Base-by-base conservation (phyloP, 2,329 filamentous ascomycete genomes). In the Metarhizium humberi region DNA sequence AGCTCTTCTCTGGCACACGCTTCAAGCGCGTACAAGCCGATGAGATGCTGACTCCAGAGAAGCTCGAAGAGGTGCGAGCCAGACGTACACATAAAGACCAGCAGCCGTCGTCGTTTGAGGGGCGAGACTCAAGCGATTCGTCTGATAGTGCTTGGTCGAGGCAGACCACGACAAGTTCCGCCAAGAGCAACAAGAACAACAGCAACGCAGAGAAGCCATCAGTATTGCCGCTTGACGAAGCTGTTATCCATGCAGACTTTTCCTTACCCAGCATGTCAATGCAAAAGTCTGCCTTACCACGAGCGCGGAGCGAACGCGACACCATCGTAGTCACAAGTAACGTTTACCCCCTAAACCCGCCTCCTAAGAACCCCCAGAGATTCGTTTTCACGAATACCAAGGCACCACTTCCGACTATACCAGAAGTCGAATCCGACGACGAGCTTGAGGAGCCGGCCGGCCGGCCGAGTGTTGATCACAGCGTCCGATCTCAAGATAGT, bases 1-100 rank as follows among this genome's bases (percentile, higher is more conserved):
- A 81, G 34, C 69, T 82, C 11, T 74, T 85, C 56, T 78, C 71
- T 46, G 75, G 77, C 18, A 78, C 77, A 47, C 71, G 79, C 49
- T 82, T 85, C 63, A 74, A 74, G 58, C 75, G 74, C 50, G 72
- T 79, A 53, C 80, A 85, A 58, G 80, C 75, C 0, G 78, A 83
- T 52, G 81, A 85, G 67, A 81, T 83, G 71, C 66, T 53, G 14
- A 53, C 55, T 14, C 16, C 30, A 4, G 51, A 56, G 6, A 50
- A 45, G 20, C 45, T 55, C 3, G 18, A 48, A 8, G 32, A 57
- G 13, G 49, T 50, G 34, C 16, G 50, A 16, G 45, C 30, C 6
- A 40, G 32, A 29, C 52, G 48, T 13, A 10, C 40, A 14, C 25
- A 51, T 42, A 45, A 49, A 16, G 40, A 30, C n/a, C 52, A 29